phyloP scores from a whole-genome alignment of 768 basidiomycete genomes.

The Mrakia frigida region DNA sequence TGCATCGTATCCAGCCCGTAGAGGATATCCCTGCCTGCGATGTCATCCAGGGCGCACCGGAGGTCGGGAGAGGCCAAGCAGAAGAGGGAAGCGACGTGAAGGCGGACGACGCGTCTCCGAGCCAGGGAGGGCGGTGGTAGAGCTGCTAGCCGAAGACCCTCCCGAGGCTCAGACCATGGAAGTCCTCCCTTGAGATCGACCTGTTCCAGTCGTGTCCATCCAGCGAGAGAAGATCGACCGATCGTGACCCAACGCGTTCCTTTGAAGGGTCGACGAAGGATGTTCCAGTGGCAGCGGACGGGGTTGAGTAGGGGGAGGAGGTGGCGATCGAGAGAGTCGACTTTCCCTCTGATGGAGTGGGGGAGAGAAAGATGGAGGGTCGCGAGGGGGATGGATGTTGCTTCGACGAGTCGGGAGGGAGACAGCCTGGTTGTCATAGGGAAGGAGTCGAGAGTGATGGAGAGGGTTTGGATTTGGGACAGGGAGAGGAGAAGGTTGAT shows the following conservation, averaged over 20 bases:
- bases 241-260: neutral
- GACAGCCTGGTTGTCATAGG: neutral
- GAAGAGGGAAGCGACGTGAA: neutral
- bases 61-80: neutral
- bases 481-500: neutral
- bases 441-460: neutral
- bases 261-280: neutral
- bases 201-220: neutral
- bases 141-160: neutral
- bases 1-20: neutral
- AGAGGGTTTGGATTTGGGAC: neutral
- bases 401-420: neutral
- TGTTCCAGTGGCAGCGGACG: neutral
- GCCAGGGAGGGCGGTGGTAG: neutral
- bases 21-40: neutral
- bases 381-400: neutral
- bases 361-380: neutral
- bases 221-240: neutral
- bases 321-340: neutral
- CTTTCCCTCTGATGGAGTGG: conserved; percentile 8
- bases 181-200: neutral
- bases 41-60: neutral
- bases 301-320: neutral
- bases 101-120: neutral
- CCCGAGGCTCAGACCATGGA: neutral